These are phyloP conservation scores for Tricholoma hemisulphureum DNA, from an alignment of 768 basidiomycete genomes.

Conservation along the genomic window DNA sequence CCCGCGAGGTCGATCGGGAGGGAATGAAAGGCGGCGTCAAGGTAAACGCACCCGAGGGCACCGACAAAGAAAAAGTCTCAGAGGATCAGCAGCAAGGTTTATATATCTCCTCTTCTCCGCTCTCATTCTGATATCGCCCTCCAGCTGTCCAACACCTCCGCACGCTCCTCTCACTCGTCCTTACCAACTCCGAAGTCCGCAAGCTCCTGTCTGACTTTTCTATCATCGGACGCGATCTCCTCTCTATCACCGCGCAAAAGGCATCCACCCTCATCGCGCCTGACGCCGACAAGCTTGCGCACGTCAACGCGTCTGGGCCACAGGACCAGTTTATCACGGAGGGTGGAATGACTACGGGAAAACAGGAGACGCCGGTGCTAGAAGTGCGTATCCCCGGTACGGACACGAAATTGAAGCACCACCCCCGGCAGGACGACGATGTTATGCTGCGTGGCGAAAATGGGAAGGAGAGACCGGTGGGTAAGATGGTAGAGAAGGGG, in stretches of 20 bases:
- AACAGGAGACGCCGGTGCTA: constrained; percentile 33
- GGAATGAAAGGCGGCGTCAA: constrained; percentile 6
- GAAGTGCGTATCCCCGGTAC: constrained; percentile 34
- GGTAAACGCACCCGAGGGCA: constrained; percentile 32
- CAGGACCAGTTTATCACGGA: constrained; percentile 62
- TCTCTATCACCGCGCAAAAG: constrained; percentile 70
- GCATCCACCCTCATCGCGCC: constrained; percentile 72
- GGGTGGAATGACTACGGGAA: constrained; percentile 31
- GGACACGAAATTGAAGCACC: constrained; percentile 32
- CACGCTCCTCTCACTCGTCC: constrained; percentile 79
- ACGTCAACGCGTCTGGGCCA: constrained; percentile 69
- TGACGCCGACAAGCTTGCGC: constrained; percentile 53
- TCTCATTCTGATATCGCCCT: neutral
- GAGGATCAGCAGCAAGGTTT: constrained; percentile 64
- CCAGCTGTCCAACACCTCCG: constrained; percentile 82
- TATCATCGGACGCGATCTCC: constrained; percentile 78
- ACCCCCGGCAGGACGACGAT: constrained; percentile 48
- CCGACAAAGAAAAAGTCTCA: constrained; percentile 52
- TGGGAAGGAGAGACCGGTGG: constrained; percentile 29
- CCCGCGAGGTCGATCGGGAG: constrained; percentile 47
- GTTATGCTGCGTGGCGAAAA: constrained; percentile 30
- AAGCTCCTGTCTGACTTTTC: constrained; percentile 82
- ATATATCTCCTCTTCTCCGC: constrained; percentile 5
- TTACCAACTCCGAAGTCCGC: constrained; percentile 92
- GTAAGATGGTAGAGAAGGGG: constrained; percentile 22